Base-by-base conservation (phyloP, 2,329 filamentous ascomycete species). In the Clarireedia sp. region DNA sequence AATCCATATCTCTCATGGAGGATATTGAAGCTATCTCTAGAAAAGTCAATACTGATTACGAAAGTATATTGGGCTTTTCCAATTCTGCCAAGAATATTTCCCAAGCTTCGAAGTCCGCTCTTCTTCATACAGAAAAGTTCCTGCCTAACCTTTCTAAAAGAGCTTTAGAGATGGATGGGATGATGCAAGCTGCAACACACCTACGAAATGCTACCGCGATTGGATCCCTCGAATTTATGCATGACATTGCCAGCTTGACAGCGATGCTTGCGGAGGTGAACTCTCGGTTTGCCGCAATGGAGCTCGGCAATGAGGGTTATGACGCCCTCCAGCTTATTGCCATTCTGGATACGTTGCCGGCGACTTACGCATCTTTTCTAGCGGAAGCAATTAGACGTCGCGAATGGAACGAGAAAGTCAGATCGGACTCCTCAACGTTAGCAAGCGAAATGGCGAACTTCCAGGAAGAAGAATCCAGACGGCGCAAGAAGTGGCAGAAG, bases 381-480 rank as follows among this genome's bases (percentile, higher is more conserved):
- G 81, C 89, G 3, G 94, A 99, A 71, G 87, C 90, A 16, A 82
- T 96, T 41, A 82, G 89, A 56, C 85, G 94, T 21, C 85, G 85
- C 36, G 91, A 96, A 71, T 99, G 94, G 91, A 83, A 82, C 12
- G 89, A 95, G 51, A 96, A 95, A 71, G 86, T 97, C 70, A 89
- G 87, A 67, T 80, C 82, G 2, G 94, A 97, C 65, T 94, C 92
- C 0, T 85, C 88, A 2, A 89, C 87, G 0, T 74, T 99, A 24
- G 90, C 90, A 24, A 95, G 97, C 68, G 92, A 97, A 67, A 89
- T 97, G 79, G 89, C 90, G 1, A 76, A 89, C 0, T 92, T 95
- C 60, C 89, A 94, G 66, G 91, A 96, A 58, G 94, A 97, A 70
- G 94, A 99, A 69, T 81, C 89, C 50, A 90, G 92, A 64, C 79